phyloP scores from a whole-genome alignment of 352 stramenopile species.

The Phytopythium sindhum region DNA sequence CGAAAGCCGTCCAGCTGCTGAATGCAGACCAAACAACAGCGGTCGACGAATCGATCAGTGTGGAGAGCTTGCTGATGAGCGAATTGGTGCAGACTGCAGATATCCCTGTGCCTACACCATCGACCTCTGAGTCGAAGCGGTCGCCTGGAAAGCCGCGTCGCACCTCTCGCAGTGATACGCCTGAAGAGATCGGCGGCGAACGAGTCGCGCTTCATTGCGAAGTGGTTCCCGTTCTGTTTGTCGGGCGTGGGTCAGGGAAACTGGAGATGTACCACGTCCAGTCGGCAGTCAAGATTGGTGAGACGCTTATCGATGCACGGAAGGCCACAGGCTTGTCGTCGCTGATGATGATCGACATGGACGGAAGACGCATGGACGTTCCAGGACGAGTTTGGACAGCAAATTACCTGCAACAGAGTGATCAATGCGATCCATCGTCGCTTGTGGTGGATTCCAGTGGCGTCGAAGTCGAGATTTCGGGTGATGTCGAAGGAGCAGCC shows the following conservation, averaged over 20 bases:
- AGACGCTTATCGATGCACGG: slow-evolving; percentile 46
- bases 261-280: slow-evolving; percentile 76
- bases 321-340: slow-evolving; percentile 45
- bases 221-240: slow-evolving; percentile 60
- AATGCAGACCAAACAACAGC: slow-evolving; percentile 45
- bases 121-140: slow-evolving; percentile 1
- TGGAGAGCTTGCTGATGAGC: slow-evolving; percentile 63
- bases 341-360: slow-evolving; percentile 55
- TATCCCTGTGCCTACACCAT: slow-evolving; percentile 19
- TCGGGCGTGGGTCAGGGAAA: slow-evolving; percentile 62
- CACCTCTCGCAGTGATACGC: background rate
- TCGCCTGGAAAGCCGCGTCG: slow-evolving; percentile 5
- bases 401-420: background rate
- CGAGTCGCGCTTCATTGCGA: slow-evolving; percentile 39
- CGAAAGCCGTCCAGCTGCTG: slow-evolving; percentile 51
- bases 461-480: background rate
- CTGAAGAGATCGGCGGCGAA: slow-evolving; percentile 4
- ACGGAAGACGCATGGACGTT: slow-evolving; percentile 43
- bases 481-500: background rate
- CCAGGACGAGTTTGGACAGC: slow-evolving; percentile 30
- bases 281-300: slow-evolving; percentile 60
- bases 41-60: slow-evolving; percentile 40
- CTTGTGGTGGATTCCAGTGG: slow-evolving; percentile 7
- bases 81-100: slow-evolving; percentile 65
- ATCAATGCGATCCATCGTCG: background rate